These are phyloP conservation scores for Camelina hispida DNA, from an alignment of 345 rosid genomes.

Conservation along the genomic window DNA sequence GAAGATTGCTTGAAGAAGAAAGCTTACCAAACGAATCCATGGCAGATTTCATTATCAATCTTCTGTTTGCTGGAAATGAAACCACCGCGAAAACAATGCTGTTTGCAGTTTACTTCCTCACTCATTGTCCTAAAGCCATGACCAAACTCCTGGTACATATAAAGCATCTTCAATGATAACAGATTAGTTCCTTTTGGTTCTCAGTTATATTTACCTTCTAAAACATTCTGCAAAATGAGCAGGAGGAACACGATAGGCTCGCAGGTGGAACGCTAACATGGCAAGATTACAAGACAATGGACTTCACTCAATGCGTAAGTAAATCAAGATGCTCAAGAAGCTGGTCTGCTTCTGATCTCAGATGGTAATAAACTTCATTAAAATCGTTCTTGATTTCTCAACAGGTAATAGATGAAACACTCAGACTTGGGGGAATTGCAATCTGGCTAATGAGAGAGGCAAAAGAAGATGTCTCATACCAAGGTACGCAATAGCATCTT, in stretches of 20 bases:
- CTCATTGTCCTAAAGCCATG: constrained; percentile 67
- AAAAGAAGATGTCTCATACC: constrained; percentile 69
- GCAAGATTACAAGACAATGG: constrained; percentile 83
- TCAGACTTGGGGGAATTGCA: constrained; percentile 85
- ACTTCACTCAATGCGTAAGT: constrained; percentile 88
- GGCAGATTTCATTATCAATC: constrained; percentile 83
- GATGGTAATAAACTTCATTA: neutral
- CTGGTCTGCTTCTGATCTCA: constrained; percentile 10
- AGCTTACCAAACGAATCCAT: constrained; percentile 66
- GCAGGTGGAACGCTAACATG: constrained; percentile 55
- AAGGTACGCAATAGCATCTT: constrained; percentile 47
- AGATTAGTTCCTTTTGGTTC: constrained; percentile 13
- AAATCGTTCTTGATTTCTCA: neutral
- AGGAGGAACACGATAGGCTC: constrained; percentile 77
- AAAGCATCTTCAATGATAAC: neutral
- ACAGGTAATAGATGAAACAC: constrained; percentile 88
- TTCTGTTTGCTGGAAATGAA: constrained; percentile 90
- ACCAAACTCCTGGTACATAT: constrained; percentile 58
- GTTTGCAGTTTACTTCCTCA: constrained; percentile 78
- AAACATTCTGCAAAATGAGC: constrained; percentile 30
- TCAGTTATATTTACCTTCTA: neutral
- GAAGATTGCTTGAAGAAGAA: constrained; percentile 72
- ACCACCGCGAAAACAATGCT: constrained; percentile 90
- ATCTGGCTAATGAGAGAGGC: constrained; percentile 95
- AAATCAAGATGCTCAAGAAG: neutral